Evolutionary conservation across 2,329 filamentous ascomycete genomes (phyloP).

Genomic region (Colletotrichum costaricense): DNA sequence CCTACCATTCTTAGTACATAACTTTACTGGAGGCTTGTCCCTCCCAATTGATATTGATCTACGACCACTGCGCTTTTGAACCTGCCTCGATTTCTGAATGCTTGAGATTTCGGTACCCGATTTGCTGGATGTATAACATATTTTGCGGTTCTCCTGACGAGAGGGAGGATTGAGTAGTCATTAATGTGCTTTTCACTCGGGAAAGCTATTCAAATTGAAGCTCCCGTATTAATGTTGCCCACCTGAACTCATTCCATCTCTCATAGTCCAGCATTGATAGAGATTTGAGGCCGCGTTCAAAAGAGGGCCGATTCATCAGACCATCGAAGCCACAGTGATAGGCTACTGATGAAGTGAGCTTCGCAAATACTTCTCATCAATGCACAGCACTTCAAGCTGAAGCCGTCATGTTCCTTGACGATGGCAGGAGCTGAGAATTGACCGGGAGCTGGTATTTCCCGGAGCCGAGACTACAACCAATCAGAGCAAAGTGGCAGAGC

Average conservation of each 20-base stretch:
- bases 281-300: too few relatives aligned
- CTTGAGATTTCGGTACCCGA: background rate
- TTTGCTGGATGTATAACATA: background rate
- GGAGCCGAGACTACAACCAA: background rate
- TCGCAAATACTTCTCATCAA: background rate
- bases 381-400: background rate
- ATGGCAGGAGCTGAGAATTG: background rate
- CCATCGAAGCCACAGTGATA: too few relatives aligned
- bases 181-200: too few relatives aligned
- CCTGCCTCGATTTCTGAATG: background rate
- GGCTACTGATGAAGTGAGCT: too few relatives aligned
- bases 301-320: too few relatives aligned
- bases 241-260: too few relatives aligned
- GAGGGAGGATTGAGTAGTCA: too few relatives aligned
- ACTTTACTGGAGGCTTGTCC: conserved; percentile 6
- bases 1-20: conserved; percentile 21
- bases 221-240: too few relatives aligned
- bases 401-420: background rate
- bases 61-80: background rate
- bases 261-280: too few relatives aligned
- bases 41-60: conserved; percentile 14
- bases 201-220: too few relatives aligned
- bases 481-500: conserved; percentile 18
- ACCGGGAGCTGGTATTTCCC: background rate
- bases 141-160: too few relatives aligned